Evolutionary conservation across 768 basidiomycete species (phyloP).

Genomic region (Lepiota venenata): DNA sequence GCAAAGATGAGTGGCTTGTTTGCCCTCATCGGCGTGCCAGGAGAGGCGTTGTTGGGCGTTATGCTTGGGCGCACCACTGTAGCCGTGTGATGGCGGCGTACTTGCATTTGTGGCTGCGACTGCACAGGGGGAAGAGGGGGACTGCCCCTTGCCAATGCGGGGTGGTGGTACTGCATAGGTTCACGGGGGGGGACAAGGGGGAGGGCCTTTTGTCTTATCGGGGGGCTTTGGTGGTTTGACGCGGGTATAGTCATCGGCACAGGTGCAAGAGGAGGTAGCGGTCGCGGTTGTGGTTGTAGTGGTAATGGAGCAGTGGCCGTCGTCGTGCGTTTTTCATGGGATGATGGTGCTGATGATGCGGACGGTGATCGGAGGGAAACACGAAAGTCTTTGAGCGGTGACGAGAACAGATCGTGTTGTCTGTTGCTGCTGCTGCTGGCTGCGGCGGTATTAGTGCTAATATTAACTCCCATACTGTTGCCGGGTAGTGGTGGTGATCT

Average conservation of each 20-base stretch:
- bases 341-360: not conserved
- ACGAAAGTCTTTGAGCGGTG: constrained; percentile 1
- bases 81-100: not conserved
- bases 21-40: constrained; percentile 21
- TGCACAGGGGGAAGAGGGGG: not conserved
- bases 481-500: constrained; percentile 2
- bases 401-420: not conserved
- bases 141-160: constrained; percentile 1
- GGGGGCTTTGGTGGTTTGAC: not conserved
- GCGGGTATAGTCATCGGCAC: not conserved
- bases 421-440: not conserved
- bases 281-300: not conserved
- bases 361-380: constrained; percentile 5
- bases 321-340: not conserved
- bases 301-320: not conserved
- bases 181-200: constrained; percentile 1
- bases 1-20: constrained; percentile 65
- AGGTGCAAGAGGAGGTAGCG: not conserved
- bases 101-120: not conserved
- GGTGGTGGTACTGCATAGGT: not conserved
- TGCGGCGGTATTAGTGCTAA: not conserved
- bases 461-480: constrained; percentile 9
- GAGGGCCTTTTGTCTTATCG: constrained; percentile 4
- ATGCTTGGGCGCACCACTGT: constrained; percentile 6
- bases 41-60: not conserved